Conservation (phyloP, 345 rosid genomes). For the Schrenkiella parvula region DNA sequence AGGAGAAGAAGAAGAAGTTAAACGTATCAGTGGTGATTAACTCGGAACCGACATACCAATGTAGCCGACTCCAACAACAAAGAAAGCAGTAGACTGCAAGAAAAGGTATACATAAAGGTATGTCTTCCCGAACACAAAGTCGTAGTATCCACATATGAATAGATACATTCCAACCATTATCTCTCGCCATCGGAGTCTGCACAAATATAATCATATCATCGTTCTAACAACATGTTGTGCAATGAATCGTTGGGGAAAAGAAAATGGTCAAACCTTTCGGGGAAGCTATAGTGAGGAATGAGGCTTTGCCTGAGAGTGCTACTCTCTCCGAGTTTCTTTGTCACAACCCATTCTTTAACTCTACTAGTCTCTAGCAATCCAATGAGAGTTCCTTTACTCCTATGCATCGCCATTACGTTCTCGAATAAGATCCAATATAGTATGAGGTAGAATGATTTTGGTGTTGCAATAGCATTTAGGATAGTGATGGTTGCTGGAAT, state of each 20-base stretch:
- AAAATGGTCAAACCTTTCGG: constrained; percentile 50
- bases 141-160: constrained; percentile 70
- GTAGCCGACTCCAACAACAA: constrained; percentile 69
- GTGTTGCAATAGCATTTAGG: constrained; percentile 83
- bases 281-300: constrained; percentile 45
- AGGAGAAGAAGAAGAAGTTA: constrained; percentile 7
- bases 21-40: background rate
- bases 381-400: constrained; percentile 80
- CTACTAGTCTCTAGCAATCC: constrained; percentile 82
- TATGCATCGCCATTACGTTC: constrained; percentile 88
- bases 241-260: background rate
- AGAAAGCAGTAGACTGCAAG: constrained; percentile 71
- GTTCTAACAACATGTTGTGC: background rate
- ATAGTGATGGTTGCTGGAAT: constrained; percentile 72
- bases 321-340: constrained; percentile 80
- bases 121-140: constrained; percentile 58
- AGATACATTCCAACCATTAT: constrained; percentile 69
- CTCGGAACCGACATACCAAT: constrained; percentile 58
- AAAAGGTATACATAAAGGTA: constrained; percentile 62
- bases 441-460: constrained; percentile 51
- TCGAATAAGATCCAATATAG: constrained; percentile 78
- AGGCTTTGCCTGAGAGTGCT: constrained; percentile 40
- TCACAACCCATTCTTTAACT: constrained; percentile 94
- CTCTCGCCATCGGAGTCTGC: constrained; percentile 63
- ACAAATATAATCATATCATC: background rate